phyloP scores from a whole-genome alignment of 2,329 filamentous ascomycete genomes.

The Aspergillus tamarii region DNA sequence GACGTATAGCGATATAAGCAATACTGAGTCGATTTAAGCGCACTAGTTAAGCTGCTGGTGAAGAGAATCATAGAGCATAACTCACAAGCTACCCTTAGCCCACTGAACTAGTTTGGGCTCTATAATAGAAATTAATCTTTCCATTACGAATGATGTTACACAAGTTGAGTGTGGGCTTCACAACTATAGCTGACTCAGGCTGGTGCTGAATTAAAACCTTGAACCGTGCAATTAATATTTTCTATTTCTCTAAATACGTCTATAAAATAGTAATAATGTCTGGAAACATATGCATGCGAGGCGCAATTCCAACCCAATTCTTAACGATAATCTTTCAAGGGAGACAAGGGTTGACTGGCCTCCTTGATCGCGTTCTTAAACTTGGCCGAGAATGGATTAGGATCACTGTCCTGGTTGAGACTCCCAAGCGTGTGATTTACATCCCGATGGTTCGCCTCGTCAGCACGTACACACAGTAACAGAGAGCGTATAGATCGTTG shows the following conservation, averaged over 20 bases:
- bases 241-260: background rate
- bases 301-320: background rate
- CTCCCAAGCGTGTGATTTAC: constrained; percentile 96
- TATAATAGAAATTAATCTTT: background rate
- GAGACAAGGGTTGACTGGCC: background rate
- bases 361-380: constrained; percentile 70
- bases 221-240: too few relatives aligned
- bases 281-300: background rate
- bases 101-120: background rate
- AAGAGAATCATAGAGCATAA: background rate
- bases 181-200: background rate
- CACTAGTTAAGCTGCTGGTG: background rate
- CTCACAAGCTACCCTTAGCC: too few relatives aligned
- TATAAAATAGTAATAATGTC: background rate
- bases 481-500: constrained; percentile 82
- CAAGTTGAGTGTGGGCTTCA: background rate
- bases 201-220: background rate
- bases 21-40: background rate
- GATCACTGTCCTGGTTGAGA: constrained; percentile 79
- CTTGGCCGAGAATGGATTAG: constrained; percentile 85
- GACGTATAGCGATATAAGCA: background rate
- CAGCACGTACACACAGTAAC: constrained; percentile 82
- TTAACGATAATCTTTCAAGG: background rate
- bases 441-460: constrained; percentile 86
- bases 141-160: background rate